Evolutionary conservation across 331 rosid species (phyloP), one percentile per base, ranked within the genome.

Genomic region (Arachis monticola): DNA sequence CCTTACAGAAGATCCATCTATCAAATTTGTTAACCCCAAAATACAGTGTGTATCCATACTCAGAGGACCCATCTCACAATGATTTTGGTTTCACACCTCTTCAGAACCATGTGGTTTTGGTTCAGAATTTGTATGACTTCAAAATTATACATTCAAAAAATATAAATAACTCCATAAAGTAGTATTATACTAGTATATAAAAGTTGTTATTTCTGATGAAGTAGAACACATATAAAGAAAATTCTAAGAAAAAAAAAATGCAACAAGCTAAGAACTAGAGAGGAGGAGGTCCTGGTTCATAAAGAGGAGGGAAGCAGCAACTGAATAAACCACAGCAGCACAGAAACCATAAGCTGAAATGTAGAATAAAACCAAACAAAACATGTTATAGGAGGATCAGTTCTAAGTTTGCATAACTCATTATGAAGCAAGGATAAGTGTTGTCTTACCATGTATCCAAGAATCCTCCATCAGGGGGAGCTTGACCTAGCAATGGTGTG

Each of bases 241-340:
- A 67, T 35, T n/a, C 60, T 44, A 2, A 58, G 61, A 51, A 4
- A 2, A 13, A 4, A 44, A 31, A 5, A 76, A 69, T 35, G 65
- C 64, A 73, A 27, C 14, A n/a, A 32, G 52, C 53, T 14, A n/a
- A 22, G 52, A 53, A 62, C 68, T 84, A 87, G 17, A 77, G 87
- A 65, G 97, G 97, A 10, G 97, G 96, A 57, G 91, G 90, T 32
- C 82, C 87, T 45, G 85, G 55, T 75, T 80, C 88, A 46, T 81
- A 92, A 46, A 92, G 88, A 5, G 93, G 97, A 78, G 90, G 97
- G 64, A 84, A 84, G 70, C 97, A 92, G 72, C 91, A 78, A 46
- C 76, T 84, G 46, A 83, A 86, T 48, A 92, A 13, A 58, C 97
- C 97, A 68, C 97, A 92, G 81, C 97, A 92, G 72, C 90, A 79